These are phyloP conservation scores for Globisporangium takayamanum DNA, from an alignment of 352 stramenopile genomes.

Conservation along the genomic window DNA sequence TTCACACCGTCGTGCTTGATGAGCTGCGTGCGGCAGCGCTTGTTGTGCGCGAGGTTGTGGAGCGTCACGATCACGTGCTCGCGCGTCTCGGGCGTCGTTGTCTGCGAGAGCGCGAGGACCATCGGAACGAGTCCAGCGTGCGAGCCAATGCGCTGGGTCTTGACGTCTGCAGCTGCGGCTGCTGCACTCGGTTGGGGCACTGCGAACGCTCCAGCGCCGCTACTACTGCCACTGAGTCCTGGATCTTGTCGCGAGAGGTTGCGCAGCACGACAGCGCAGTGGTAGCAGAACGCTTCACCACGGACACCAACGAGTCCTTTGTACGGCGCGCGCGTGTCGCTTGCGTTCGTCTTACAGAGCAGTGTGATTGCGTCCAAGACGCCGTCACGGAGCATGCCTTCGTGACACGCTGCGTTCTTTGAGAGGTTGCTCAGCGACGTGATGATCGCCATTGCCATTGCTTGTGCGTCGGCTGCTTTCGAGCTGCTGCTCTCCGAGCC, in stretches of 20 bases:
- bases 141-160: constrained; percentile 41
- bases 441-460: constrained; percentile 52
- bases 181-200: not conserved
- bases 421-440: constrained; percentile 64
- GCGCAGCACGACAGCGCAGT: constrained; percentile 54
- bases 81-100: constrained; percentile 36
- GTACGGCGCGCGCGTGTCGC: constrained; percentile 37
- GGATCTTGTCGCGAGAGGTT: constrained; percentile 54
- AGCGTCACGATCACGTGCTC: constrained; percentile 65
- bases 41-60: constrained; percentile 53
- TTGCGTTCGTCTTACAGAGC: constrained; percentile 37
- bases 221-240: not conserved
- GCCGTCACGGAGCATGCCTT: constrained; percentile 70
- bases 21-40: constrained; percentile 52
- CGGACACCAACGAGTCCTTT: constrained; percentile 53
- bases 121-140: constrained; percentile 53
- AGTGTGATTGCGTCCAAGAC: constrained; percentile 48
- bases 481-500: constrained; percentile 22
- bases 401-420: constrained; percentile 48
- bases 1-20: constrained; percentile 81
- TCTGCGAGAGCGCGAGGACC: constrained; percentile 45
- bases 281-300: constrained; percentile 61
- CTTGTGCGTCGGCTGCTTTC: constrained; percentile 20
- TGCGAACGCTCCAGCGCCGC: not conserved
- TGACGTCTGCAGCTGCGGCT: constrained; percentile 30